A percentile compares a stretch with the other conserved stretches of the same genome.
These are phyloP conservation scores for Lactarius vividus DNA, from an alignment of 768 basidiomycete genomes.

Conservation along the genomic window DNA sequence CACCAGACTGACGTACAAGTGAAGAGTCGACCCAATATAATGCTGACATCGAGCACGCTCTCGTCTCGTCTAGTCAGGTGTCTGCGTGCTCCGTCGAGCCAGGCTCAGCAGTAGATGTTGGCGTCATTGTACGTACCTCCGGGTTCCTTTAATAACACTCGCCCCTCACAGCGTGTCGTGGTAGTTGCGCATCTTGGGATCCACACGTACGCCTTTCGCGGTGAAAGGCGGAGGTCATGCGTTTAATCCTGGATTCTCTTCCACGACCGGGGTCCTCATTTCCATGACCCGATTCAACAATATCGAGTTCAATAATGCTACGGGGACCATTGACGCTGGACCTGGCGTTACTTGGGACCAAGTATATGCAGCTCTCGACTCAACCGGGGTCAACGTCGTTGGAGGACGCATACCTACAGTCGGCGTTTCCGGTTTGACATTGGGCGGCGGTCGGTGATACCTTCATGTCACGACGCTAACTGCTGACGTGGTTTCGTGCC, in stretches of 20 bases:
- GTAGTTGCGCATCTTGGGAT: constrained; percentile 23
- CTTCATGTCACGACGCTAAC: background rate
- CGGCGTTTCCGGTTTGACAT: constrained; percentile 28
- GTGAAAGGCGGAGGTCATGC: constrained; percentile 28
- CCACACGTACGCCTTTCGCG: background rate
- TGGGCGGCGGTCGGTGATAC: background rate
- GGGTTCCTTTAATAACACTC: background rate
- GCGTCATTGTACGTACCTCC: constrained; percentile 18
- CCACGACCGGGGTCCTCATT: constrained; percentile 31
- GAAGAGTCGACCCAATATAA: background rate
- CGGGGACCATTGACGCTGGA: constrained; percentile 24
- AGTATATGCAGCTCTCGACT: constrained; percentile 25
- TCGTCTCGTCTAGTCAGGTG: background rate
- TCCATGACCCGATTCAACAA: constrained; percentile 29
- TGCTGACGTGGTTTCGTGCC: no score
- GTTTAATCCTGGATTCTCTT: constrained; percentile 29
- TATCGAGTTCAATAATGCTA: background rate
- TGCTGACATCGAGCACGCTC: background rate
- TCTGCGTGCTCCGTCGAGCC: constrained; percentile 27
- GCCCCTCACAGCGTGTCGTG: background rate
- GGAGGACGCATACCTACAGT: constrained; percentile 29
- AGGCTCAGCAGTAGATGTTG: constrained; percentile 25
- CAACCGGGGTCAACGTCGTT: constrained; percentile 27
- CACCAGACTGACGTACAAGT: background rate
- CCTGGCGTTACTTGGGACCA: constrained; percentile 33